These are phyloP conservation scores for Boletus huronensis DNA, from an alignment of 768 basidiomycete species.

Conservation along the genomic window DNA sequence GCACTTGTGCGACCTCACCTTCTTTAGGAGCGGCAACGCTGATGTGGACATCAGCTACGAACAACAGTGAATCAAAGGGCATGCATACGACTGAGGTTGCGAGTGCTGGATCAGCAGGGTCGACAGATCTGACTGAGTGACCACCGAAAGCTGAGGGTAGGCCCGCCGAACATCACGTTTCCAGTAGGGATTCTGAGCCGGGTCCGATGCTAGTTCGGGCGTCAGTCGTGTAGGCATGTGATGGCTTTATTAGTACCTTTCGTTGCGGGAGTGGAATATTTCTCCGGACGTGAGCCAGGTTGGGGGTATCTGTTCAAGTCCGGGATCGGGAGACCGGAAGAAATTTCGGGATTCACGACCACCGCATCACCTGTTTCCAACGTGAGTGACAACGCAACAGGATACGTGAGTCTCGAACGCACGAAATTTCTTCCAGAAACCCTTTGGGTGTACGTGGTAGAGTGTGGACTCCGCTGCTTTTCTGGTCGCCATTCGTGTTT, in stretches of 20 bases:
- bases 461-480: constrained; percentile 84
- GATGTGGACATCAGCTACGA: constrained; percentile 9
- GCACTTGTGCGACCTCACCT: constrained; percentile 42
- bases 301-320: constrained; percentile 74
- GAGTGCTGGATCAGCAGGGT: constrained; percentile 80
- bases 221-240: constrained; percentile 13
- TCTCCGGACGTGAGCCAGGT: constrained; percentile 85
- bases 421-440: constrained; percentile 98
- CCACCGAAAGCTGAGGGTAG: constrained; percentile 87
- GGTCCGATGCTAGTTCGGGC: constrained; percentile 64
- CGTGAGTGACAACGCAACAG: constrained; percentile 1
- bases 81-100: constrained; percentile 56
- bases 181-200: constrained; percentile 90
- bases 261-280: constrained; percentile 83
- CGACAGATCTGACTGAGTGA: constrained; percentile 82
- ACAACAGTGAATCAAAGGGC: not conserved
- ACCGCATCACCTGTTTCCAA: constrained; percentile 65
- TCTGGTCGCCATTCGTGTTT: constrained; percentile 61
- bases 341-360: constrained; percentile 87
- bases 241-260: constrained; percentile 51
- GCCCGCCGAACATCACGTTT: constrained; percentile 91
- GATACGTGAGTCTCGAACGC: constrained; percentile 29
- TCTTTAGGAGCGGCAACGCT: constrained; percentile 55
- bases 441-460: constrained; percentile 85
- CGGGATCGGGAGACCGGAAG: constrained; percentile 80